Evolutionary conservation across 148 eudicot species (phyloP).

Genomic region (Limonium bicolor): DNA sequence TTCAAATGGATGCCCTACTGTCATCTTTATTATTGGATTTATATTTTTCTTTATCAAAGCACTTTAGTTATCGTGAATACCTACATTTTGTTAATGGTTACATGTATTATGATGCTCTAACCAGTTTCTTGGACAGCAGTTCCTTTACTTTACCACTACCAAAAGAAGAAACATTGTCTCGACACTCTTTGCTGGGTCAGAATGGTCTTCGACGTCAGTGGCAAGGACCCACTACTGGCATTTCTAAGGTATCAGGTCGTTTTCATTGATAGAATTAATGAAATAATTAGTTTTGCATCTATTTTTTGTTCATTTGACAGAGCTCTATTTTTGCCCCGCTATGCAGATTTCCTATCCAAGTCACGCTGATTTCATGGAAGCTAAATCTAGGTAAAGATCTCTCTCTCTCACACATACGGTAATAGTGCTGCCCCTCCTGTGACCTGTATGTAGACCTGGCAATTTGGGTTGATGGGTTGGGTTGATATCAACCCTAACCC

Average conservation of each 20-base stretch:
- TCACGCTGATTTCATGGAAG: conserved; percentile 28
- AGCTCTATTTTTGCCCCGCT: conserved; percentile 2
- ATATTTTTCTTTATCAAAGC: no score
- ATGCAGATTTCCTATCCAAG: conserved; percentile 80
- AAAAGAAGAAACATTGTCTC: conserved; percentile 86
- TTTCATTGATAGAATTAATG: background rate
- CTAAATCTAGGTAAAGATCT: conserved; percentile 55
- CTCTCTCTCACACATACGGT: no score
- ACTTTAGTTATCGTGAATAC: background rate
- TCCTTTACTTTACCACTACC: conserved; percentile 62
- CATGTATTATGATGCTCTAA: background rate
- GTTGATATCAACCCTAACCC: no score
- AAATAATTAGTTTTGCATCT: background rate
- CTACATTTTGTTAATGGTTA: background rate
- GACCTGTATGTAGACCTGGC: no score
- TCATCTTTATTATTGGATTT: no score
- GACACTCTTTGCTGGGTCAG: conserved; percentile 87
- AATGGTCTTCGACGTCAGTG: conserved; percentile 79
- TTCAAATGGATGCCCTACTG: no score
- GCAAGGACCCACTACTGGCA: conserved; percentile 61
- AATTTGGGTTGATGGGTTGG: no score
- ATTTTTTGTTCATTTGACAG: background rate
- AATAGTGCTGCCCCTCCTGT: no score
- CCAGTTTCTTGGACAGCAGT: conserved; percentile 22
- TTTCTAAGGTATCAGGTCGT: conserved; percentile 36